These are phyloP conservation scores for Colletotrichum higginsianum DNA, from an alignment of 2,329 filamentous ascomycete genomes.

Conservation along the genomic window DNA sequence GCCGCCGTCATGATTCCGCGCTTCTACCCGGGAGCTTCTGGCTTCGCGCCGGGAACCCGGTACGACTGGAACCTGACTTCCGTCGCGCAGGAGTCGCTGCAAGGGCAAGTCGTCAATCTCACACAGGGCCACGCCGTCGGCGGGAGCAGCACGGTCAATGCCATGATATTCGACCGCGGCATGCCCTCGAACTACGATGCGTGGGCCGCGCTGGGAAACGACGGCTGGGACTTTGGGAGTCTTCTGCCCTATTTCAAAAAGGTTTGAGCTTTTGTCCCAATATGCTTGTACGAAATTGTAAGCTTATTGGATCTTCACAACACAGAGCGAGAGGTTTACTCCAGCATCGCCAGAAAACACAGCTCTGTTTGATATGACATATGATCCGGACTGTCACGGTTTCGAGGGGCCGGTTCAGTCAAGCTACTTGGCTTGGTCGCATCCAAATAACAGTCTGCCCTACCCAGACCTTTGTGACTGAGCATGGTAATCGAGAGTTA, in stretches of 20 bases:
- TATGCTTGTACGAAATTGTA: too few species aligned
- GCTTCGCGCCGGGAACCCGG: slow-evolving; percentile 43
- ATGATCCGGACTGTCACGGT: slow-evolving; percentile 33
- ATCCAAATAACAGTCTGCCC: slow-evolving; percentile 28
- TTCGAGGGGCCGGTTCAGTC: slow-evolving; percentile 25
- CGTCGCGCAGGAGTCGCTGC: slow-evolving; percentile 53
- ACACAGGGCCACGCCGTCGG: slow-evolving; percentile 61
- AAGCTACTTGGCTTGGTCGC: slow-evolving; percentile 34
- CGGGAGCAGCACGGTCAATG: slow-evolving; percentile 61
- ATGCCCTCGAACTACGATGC: slow-evolving; percentile 50
- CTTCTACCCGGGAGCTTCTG: slow-evolving; percentile 33
- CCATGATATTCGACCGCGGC: slow-evolving; percentile 54
- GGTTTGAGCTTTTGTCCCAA: slow-evolving; percentile 41
- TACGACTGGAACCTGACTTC: slow-evolving; percentile 59
- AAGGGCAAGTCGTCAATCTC: slow-evolving; percentile 54
- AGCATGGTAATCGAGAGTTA: too few species aligned
- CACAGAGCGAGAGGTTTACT: slow-evolving; percentile 41
- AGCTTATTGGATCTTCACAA: not conserved
- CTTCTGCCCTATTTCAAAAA: slow-evolving; percentile 52
- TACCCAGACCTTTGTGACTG: not conserved
- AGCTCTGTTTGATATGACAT: slow-evolving; percentile 41
- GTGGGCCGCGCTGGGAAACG: slow-evolving; percentile 53
- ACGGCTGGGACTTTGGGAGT: slow-evolving; percentile 53
- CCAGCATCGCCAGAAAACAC: slow-evolving; percentile 39
- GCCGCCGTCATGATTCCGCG: slow-evolving; percentile 35